phyloP scores from a whole-genome alignment of 805 yeast species.

The Trichomonascus vanleenenianus region DNA sequence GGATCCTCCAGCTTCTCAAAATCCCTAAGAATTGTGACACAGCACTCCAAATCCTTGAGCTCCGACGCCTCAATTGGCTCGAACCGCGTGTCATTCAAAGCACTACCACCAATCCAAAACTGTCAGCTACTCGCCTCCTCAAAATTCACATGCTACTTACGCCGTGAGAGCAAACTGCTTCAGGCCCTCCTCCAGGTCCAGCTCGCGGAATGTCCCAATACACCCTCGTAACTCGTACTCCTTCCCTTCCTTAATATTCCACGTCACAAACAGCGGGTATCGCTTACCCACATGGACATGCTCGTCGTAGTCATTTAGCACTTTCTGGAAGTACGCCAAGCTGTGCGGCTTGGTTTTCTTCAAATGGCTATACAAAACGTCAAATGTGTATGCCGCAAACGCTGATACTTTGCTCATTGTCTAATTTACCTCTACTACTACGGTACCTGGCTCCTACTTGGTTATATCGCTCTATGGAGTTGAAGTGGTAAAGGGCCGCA shows the following conservation, averaged over 20 bases:
- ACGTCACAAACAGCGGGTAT: constrained; percentile 76
- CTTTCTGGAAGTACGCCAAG: constrained; percentile 11
- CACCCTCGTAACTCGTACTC: constrained; percentile 66
- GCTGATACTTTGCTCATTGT: constrained; percentile 17
- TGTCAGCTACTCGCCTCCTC: constrained; percentile 1
- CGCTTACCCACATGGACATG: constrained; percentile 20
- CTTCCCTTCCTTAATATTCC: constrained; percentile 40
- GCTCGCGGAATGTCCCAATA: constrained; percentile 74
- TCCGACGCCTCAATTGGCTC: constrained; percentile 53
- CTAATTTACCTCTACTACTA: no score
- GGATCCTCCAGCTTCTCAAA: constrained; percentile 47
- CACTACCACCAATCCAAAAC: constrained; percentile 31
- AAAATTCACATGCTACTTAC: constrained; percentile 17
- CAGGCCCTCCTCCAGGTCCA: constrained; percentile 51
- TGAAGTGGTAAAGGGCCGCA: no score
- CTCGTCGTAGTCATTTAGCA: constrained; percentile 3
- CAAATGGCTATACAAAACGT: constrained; percentile 29
- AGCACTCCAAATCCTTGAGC: constrained; percentile 41
- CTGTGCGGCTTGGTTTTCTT: constrained; percentile 9
- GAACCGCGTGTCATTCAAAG: constrained; percentile 74
- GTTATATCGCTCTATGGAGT: no score
- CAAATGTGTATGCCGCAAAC: constrained; percentile 37
- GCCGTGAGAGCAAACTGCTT: constrained; percentile 54
- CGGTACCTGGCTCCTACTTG: no score
- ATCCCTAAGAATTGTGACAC: constrained; percentile 58